phyloP scores from a whole-genome alignment of 78 protist genomes.

The Polysphondylium violaceum region DNA sequence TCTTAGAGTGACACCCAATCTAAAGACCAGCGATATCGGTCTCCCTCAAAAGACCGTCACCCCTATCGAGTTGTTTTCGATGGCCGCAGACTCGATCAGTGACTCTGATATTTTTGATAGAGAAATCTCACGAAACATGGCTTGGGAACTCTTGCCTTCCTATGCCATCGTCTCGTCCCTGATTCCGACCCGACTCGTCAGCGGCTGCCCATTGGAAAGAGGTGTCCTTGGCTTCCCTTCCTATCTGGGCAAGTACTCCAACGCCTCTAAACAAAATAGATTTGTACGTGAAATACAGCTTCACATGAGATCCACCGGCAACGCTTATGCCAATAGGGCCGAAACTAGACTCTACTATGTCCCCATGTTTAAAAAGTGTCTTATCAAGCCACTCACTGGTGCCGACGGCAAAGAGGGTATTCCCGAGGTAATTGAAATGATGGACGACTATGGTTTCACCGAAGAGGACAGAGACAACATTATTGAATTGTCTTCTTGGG shows the following conservation, averaged over 20 bases:
- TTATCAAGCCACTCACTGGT: conserved; percentile 24
- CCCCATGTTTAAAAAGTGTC: conserved; percentile 50
- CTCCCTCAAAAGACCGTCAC: not conserved
- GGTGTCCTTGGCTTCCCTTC: conserved; percentile 34
- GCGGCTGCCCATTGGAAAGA: conserved; percentile 8
- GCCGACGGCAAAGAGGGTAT: conserved; percentile 30
- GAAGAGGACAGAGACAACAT: conserved; percentile 53
- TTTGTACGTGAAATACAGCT: conserved; percentile 48
- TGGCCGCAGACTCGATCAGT: conserved; percentile 41
- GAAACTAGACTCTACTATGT: conserved; percentile 36
- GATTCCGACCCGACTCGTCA: conserved; percentile 6
- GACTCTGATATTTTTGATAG: conserved; percentile 38
- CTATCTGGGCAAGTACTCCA: conserved; percentile 74
- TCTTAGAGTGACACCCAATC: conserved; percentile 1
- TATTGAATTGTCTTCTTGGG: conserved; percentile 51
- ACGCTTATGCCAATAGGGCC: not conserved
- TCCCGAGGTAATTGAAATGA: conserved; percentile 6
- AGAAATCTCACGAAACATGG: not conserved
- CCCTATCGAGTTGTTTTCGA: not conserved
- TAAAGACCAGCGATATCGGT: too few relatives aligned
- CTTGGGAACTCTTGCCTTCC: conserved; percentile 10
- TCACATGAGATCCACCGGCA: conserved; percentile 38
- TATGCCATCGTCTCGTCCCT: conserved; percentile 37
- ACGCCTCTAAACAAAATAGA: conserved; percentile 33
- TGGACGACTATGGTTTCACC: conserved; percentile 69